Evolutionary conservation across 2,329 filamentous ascomycete genomes (phyloP), one percentile per base, ranked within the genome.

Genomic region (Falciphora oryzae): DNA sequence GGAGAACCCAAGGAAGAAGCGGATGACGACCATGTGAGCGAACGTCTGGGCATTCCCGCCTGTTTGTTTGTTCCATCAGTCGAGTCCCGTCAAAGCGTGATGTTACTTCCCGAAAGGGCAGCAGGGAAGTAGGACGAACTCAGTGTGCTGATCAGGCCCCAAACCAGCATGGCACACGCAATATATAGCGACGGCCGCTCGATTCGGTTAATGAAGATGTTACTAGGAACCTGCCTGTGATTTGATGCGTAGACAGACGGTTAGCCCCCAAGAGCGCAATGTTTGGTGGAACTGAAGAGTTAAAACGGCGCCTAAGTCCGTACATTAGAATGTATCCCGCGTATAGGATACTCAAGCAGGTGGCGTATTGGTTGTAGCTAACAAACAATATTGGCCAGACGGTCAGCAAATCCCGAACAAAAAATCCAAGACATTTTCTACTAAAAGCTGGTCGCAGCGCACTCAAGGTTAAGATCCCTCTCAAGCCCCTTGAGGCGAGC

Each of bases 321-420:
- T 27, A 59, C 7, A 38, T 63, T 27, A 64, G 60, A 60, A 65
- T 75, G 66, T 74, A 80, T 74, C 80, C 80, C 16, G 83, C 79
- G 63, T 83, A 83, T 56, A 83, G 73, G 64, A 83, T 82, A 67
- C 79, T 81, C 61, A 83, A 79, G 16, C 79, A 75, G 0, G 79
- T 81, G 6, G 62, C 62, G 50, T 63, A 63, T 57, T 63, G 62
- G 32, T 56, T 63, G 32, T 63, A 53, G n/a, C 44, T 53, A 53
- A 18, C 22, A 53, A 11, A 2, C 18, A 22, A 8, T 22, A n/a
- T 75, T 78, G 67, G 14, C 29, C 22, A 60, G 29, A 18, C 5
- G 31, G 28, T 60, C 58, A 60, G 58, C 22, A 35, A 4, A 22
- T 25, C 29, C 22, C 14, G 27, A 28, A n/a, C 18, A n/a, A 27